Evolutionary conservation across 495 filamentous ascomycete species (phyloP).

Genomic region (Podospora australis): DNA sequence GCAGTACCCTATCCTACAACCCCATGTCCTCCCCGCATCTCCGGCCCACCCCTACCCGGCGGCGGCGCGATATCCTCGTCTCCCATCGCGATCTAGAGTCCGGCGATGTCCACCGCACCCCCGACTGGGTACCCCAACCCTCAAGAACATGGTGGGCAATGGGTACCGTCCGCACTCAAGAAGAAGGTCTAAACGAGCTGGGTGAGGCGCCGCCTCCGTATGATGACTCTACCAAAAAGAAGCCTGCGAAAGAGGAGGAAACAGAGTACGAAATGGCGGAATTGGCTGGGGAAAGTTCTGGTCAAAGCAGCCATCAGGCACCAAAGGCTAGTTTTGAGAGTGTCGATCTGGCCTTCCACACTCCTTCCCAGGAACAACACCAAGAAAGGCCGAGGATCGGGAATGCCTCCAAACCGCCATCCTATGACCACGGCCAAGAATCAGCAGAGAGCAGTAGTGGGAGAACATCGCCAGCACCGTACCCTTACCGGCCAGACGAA

Average conservation of each 20-base stretch:
- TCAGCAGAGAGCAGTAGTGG: no score
- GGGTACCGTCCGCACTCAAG: slow-evolving; percentile 1
- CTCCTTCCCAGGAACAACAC: no score
- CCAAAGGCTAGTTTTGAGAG: no score
- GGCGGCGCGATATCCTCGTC: neutral
- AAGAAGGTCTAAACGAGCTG: slow-evolving; percentile 51
- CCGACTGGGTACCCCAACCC: neutral
- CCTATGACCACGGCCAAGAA: no score
- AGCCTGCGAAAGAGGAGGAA: neutral
- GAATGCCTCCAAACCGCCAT: no score
- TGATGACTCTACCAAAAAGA: slow-evolving; percentile 2
- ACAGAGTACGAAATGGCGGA: no score
- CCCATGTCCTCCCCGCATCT: neutral
- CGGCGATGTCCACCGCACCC: neutral
- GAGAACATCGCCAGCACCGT: no score
- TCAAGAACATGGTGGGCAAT: neutral
- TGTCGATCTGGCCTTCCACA: no score
- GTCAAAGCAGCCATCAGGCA: no score
- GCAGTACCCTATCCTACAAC: neutral
- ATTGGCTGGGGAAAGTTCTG: neutral
- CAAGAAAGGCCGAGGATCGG: no score
- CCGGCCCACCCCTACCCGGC: no score
- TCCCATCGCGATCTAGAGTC: neutral
- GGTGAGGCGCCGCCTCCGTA: slow-evolving; percentile 56
- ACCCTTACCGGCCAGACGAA: no score